Conservation (phyloP, 2,329 filamentous ascomycete genomes). For the Sodiomyces alkalinus region DNA sequence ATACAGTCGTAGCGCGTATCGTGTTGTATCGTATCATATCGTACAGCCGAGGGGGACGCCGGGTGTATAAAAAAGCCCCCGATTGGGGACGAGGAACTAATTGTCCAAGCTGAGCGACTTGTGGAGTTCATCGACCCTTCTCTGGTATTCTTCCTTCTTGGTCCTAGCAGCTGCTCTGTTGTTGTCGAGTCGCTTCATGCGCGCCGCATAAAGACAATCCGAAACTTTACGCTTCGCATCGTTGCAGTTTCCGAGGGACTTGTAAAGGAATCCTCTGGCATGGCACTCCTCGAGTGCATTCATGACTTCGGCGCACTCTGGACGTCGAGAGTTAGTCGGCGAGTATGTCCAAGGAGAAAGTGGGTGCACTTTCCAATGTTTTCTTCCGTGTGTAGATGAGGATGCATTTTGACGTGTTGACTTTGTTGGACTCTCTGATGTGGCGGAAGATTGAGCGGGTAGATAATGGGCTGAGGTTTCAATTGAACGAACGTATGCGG, state of each 20-base stretch:
- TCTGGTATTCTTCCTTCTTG: slow-evolving; percentile 55
- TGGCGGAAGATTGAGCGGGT: too few species aligned
- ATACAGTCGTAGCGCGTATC: too few species aligned
- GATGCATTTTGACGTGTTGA: slow-evolving; percentile 60
- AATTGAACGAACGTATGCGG: too few species aligned
- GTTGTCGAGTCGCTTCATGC: slow-evolving; percentile 58
- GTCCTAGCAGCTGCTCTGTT: slow-evolving; percentile 56
- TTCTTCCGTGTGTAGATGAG: slow-evolving; percentile 86
- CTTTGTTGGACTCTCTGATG: too few species aligned
- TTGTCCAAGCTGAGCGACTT: slow-evolving; percentile 18
- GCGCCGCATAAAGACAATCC: slow-evolving; percentile 67
- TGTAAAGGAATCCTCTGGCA: slow-evolving; percentile 80
- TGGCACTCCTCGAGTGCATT: slow-evolving; percentile 91
- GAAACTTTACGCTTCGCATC: slow-evolving; percentile 71
- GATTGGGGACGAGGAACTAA: too few species aligned
- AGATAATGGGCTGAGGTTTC: too few species aligned
- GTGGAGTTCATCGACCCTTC: slow-evolving; percentile 57
- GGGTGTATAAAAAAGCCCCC: too few species aligned
- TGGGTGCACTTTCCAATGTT: slow-evolving; percentile 51
- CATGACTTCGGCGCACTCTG: slow-evolving; percentile 93
- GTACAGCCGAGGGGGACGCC: too few species aligned
- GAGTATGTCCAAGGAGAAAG: slow-evolving; percentile 2
- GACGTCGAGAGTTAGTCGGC: slow-evolving; percentile 1
- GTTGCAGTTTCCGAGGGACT: slow-evolving; percentile 82
- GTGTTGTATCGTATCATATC: too few species aligned